Evolutionary conservation across 2,329 filamentous ascomycete genomes (phyloP), one percentile per base, ranked within the genome.

Genomic region (Ophiognomonia clavigignenti-juglandacearum): DNA sequence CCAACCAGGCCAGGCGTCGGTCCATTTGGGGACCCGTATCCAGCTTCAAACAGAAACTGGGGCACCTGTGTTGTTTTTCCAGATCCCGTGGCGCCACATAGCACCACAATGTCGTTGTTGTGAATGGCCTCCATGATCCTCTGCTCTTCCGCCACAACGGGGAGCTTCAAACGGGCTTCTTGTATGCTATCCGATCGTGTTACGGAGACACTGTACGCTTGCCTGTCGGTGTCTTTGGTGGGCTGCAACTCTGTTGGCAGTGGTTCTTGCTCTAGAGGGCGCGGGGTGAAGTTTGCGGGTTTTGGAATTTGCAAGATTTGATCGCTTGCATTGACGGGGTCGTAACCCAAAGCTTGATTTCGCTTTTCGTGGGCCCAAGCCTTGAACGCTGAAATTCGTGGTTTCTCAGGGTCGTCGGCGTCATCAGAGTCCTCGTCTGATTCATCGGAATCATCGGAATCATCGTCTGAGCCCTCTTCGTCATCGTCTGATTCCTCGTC

Each of bases 1-100:
- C 90, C 93, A 61, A 98, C 93, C 78, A 97, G 83, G 29, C 93
- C 93, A 1, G 89, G 87, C 0, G 88, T 95, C 3, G 86, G 84
- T 6, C 88, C 88, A 20, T 81, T 73, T 1, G 82, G 74, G 23
- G 85, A 83, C 10, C 92, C 93, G 60, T 95, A 97, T 6, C 93
- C 93, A 40, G 91, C 85, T 70, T 98, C 93, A 57, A 87, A 96
- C 24, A 98, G 73, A 60, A 98, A 98, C 60, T 98, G 93, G 1
- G 95, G 95, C 8, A 98, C 80, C 64, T 98, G 93, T 0, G 93
- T 98, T 0, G 95, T 98, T 67, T 98, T 98, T 63, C 93, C 93
- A 53, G 90, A 96, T 66, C 93, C 93, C 27, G 95, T 98, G 13
- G 90, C 86, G 66, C 93, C 93, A 69, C 92, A 96, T 7, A 98